Conservation (phyloP, 305 asterid species). For the Fraxinus baroniana region DNA sequence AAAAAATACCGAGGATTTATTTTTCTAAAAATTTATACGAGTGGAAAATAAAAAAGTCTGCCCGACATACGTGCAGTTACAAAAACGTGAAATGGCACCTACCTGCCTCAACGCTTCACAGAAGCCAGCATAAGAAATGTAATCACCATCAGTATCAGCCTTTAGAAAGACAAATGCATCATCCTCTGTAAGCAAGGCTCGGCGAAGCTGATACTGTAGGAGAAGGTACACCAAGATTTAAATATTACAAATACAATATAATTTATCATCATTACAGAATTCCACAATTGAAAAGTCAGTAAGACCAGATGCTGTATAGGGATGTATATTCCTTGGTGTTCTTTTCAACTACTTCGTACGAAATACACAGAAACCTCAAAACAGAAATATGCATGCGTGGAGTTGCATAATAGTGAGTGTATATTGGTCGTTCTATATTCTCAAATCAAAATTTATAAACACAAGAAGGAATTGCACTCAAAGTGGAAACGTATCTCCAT, state of each 20-base stretch:
- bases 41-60: not conserved
- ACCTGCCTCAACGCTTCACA: slow-evolving; percentile 89
- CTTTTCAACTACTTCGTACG: not conserved
- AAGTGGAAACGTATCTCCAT: not conserved
- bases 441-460: not conserved
- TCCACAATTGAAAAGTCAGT: not conserved
- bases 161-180: slow-evolving; percentile 82
- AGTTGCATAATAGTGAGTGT: not conserved
- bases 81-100: not conserved
- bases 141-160: slow-evolving; percentile 77
- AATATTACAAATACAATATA: not conserved
- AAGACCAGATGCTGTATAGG: not conserved
- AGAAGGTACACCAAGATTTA: not conserved
- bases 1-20: not conserved
- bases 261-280: not conserved
- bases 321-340: not conserved
- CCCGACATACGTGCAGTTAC: not conserved
- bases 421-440: not conserved
- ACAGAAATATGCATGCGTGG: not conserved
- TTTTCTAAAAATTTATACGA: not conserved
- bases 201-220: slow-evolving; percentile 65
- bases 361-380: not conserved
- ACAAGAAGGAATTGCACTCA: not conserved
- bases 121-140: slow-evolving; percentile 68
- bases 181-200: slow-evolving; percentile 77